Evolutionary conservation across 768 basidiomycete species (phyloP), one percentile per base, ranked within the genome.

Genomic region (Lactifluus piperatus): DNA sequence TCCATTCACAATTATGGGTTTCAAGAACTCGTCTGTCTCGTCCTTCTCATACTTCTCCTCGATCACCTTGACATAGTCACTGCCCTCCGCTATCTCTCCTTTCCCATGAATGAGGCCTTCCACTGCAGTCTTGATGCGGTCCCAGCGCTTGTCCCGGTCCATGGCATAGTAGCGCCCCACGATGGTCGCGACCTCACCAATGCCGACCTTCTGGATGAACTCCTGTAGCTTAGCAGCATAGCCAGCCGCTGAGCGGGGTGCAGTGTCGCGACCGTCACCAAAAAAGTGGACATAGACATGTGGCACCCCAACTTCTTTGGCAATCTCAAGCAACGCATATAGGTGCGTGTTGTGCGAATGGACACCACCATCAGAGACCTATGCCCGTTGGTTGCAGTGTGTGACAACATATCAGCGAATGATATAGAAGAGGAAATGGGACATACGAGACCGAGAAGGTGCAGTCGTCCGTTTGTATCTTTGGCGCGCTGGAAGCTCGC

Each of bases 101-200:
- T 51, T 48, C n/a, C 60, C 60, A 41, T 81, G 77, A 6, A 92
- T 80, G 45, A 97, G 79, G 3, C 85, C 90, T 39, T 95, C 92
- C 1, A 94, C 79, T 4, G 94, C 94, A 62, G 91, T 77, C 78
- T 92, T 91, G 69, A 97, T 71, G 36, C 94, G 80, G 70, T 97
- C 94, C 94, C 94, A 97, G 48, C 94, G 84, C 79, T 94, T 94
- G 72, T 95, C 93, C 39, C 92, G 84, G 74, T 95, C 94, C 93
- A 95, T 95, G 32, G 92, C 94, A 65, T 94, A 97, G 78, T 97
- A 97, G 53, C 94, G 75, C 6, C 93, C 94, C 43, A 94, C 76
- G 51, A 95, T 78, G 7, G 92, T 94, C 5, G 90, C 85, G 49
- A 97, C 74, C 69, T 89, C 80, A 32, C 92, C 94, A 61, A 85